Percentiles rank a stretch among this genome's conserved stretches.
Conservation (phyloP, 2,329 filamentous ascomycete species). For the Paramyrothecium sp. region DNA sequence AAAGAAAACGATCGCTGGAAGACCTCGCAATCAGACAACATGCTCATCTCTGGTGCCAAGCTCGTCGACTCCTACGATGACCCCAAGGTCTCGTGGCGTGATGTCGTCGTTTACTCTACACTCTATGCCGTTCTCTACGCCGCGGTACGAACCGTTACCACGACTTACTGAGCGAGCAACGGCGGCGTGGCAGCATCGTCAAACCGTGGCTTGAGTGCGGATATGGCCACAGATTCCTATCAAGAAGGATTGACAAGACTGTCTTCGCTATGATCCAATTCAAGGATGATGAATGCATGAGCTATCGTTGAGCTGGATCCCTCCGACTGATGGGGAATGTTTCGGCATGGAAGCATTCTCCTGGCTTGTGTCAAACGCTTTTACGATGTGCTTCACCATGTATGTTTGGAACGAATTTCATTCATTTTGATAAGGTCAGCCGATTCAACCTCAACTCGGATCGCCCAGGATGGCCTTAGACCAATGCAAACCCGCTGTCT, state of each 20-base stretch:
- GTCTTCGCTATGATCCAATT: too few relatives aligned
- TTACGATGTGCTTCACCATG: too few relatives aligned
- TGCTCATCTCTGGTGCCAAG: slow-evolving; percentile 17
- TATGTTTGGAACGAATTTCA: too few relatives aligned
- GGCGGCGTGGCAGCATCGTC: neutral
- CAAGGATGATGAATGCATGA: neutral
- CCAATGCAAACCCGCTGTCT: too few relatives aligned
- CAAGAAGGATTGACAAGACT: neutral
- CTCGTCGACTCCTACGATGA: neutral
- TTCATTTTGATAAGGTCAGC: too few relatives aligned
- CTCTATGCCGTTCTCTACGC: neutral
- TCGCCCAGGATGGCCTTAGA: too few relatives aligned
- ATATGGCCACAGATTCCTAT: neutral
- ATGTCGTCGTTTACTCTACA: neutral
- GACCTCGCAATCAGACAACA: slow-evolving; percentile 21
- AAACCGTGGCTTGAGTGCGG: neutral
- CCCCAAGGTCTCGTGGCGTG: neutral
- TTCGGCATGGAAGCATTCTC: neutral
- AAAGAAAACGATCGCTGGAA: neutral
- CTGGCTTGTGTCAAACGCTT: neutral
- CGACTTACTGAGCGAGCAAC: neutral
- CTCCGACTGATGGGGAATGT: neutral
- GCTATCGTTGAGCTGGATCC: neutral
- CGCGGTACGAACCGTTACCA: neutral
- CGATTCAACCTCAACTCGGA: too few relatives aligned